Evolutionary conservation across 768 basidiomycete genomes (phyloP), one percentile per base, ranked within the genome.

Genomic region (Flagelloscypha sp.): DNA sequence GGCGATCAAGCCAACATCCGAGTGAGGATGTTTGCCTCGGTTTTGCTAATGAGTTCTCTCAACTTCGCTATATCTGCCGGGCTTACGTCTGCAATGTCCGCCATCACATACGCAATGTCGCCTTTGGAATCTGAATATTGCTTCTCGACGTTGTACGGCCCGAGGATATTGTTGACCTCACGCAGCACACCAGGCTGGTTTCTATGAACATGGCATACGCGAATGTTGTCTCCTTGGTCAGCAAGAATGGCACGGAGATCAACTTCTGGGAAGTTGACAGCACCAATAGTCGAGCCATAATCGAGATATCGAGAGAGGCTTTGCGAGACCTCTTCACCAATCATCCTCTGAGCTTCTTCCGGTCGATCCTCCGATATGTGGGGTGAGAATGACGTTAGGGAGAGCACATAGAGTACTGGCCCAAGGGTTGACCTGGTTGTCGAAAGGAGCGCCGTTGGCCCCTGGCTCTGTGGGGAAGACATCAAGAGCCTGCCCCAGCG

Each of bases 221-320:
- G 84, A 45, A 97, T 76, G 52, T 84, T 72, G 43, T 72, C 72
- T 33, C 73, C 74, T 53, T 92, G 83, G 45, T 90, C 86, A 2
- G 79, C 74, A 7, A 82, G 77, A 56, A 98, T 94, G 35, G 89
- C 79, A 40, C 94, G 84, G 25, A 99, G 68, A 63, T 94, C 89
- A 49, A 99, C 93, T 63, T 97, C 94, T 32, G 95, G 94, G 78
- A 99, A 97, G 68, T 98, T 98, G 69, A 98, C 95, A 3, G 90
- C 82, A 30, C 92, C 90, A 37, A 89, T 42, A 3, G 88, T 86
- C 17, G 90, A 81, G 33, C 95, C 95, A 53, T 81, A 89, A 60
- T 81, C 84, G 56, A 98, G 78, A 62, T 97, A 99, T 36, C 92
- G 82, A 16, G 73, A 68, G 27, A 99, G 65, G 3, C 92, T 79